Conservation (phyloP, 805 yeast genomes). For the Schwanniomyces pseudopolymorphus region DNA sequence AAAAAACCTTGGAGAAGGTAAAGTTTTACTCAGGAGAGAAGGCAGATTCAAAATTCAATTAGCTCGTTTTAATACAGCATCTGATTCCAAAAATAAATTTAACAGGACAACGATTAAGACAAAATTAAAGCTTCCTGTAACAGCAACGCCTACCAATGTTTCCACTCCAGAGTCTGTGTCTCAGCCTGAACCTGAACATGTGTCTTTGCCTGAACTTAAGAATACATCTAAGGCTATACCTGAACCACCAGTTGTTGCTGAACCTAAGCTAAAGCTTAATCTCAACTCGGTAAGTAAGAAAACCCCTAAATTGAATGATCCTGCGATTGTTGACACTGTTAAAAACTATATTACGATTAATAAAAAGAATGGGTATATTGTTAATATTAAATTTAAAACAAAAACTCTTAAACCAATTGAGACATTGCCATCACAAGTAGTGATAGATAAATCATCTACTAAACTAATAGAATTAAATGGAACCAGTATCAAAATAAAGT, state of each 20-base stretch:
- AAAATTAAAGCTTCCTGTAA: neutral
- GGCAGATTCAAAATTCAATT: slow-evolving; percentile 56
- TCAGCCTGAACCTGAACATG: slow-evolving; percentile 1
- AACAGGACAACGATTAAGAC: neutral
- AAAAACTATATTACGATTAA: neutral
- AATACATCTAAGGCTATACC: neutral
- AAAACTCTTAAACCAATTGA: neutral
- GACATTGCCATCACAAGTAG: neutral
- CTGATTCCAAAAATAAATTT: slow-evolving; percentile 6
- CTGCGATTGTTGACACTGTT: neutral
- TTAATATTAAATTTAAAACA: neutral
- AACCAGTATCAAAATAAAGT: neutral
- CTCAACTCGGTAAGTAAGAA: neutral
- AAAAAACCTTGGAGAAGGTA: slow-evolving; percentile 49
- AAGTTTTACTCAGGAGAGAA: slow-evolving; percentile 60
- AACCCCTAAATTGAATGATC: neutral
- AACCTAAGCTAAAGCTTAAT: neutral
- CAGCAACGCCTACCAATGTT: no score
- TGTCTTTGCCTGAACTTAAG: slow-evolving; percentile 1
- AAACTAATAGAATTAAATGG: slow-evolving; percentile 2
- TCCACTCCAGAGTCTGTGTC: neutral
- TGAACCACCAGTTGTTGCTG: slow-evolving; percentile 4
- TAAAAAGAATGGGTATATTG: neutral
- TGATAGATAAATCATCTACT: neutral
- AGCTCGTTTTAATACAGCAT: slow-evolving; percentile 16